These are phyloP conservation scores for Carex arenaria DNA, from an alignment of 202 grass and related monocot species.

Conservation along the genomic window DNA sequence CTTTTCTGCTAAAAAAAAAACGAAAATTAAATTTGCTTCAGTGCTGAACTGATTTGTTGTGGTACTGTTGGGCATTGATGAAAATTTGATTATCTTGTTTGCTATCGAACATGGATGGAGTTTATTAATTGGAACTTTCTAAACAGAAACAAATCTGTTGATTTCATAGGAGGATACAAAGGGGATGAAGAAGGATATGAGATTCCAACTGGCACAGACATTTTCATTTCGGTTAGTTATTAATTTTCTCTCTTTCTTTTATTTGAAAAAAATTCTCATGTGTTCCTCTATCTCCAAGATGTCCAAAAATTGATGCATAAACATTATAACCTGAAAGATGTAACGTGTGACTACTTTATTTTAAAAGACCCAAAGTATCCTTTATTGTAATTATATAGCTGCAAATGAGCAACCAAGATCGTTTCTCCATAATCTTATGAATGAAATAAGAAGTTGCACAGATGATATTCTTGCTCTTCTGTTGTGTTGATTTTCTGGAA, in stretches of 20 bases:
- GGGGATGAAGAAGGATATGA: constrained; percentile 89
- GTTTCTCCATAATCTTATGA: not conserved
- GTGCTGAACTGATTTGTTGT: not conserved
- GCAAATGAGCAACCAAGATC: not conserved
- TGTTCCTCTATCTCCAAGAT: not conserved
- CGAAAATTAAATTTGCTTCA: not conserved
- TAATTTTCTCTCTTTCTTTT: not conserved
- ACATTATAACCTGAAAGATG: not conserved
- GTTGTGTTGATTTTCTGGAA: not conserved
- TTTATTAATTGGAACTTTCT: not conserved
- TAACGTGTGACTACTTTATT: not conserved
- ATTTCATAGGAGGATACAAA: constrained; percentile 65
- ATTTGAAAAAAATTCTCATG: constrained; percentile 4
- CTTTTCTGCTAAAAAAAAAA: too few relatives aligned
- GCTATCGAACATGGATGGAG: not conserved
- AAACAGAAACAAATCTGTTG: not conserved
- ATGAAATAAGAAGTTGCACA: not conserved
- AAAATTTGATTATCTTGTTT: not conserved
- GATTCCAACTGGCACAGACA: constrained; percentile 80
- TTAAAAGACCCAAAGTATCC: not conserved
- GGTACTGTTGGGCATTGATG: not conserved
- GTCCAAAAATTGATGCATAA: not conserved
- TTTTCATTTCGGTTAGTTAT: constrained; percentile 90
- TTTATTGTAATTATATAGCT: not conserved
- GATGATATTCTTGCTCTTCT: not conserved